Conservation (phyloP, 352 stramenopile genomes). For the Hyaloperonospora arabidopsidis region DNA sequence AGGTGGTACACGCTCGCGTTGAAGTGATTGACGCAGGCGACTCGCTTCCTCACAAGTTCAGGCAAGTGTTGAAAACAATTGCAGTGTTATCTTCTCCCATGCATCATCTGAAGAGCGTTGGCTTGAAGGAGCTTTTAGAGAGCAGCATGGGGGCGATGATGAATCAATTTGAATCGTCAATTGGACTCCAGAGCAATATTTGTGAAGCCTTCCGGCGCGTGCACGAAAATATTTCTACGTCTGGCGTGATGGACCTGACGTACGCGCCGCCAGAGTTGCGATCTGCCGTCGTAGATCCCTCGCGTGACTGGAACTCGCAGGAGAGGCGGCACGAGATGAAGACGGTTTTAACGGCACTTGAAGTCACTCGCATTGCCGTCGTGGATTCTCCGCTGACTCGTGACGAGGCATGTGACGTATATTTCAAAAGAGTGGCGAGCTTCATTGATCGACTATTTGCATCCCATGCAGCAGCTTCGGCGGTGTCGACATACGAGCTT, state of each 20-base stretch:
- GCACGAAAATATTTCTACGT: constrained; percentile 30
- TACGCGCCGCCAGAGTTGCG: constrained; percentile 43
- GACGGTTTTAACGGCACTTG: constrained; percentile 28
- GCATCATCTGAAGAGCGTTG: constrained; percentile 22
- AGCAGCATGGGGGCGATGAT: constrained; percentile 23
- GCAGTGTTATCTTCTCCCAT: constrained; percentile 21
- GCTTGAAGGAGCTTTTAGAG: constrained; percentile 41
- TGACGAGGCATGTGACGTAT: constrained; percentile 41
- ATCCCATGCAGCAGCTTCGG: constrained; percentile 12
- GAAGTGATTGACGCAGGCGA: constrained; percentile 19
- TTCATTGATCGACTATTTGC: constrained; percentile 57
- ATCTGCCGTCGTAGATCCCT: constrained; percentile 23
- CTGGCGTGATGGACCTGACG: constrained; percentile 22
- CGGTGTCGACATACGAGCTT: constrained; percentile 51
- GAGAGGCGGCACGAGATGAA: constrained; percentile 25
- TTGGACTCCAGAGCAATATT: constrained; percentile 28
- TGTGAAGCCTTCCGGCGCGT: constrained; percentile 17
- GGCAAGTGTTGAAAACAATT: constrained; percentile 23
- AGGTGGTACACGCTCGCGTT: constrained; percentile 21
- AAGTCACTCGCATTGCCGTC: constrained; percentile 20
- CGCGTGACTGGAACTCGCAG: constrained; percentile 31
- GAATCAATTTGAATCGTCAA: constrained; percentile 26
- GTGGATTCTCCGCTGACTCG: constrained; percentile 16
- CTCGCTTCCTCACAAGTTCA: constrained; percentile 23
- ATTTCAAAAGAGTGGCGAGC: constrained; percentile 42